Base-by-base conservation (phyloP, 768 basidiomycete species). In the Mycena capillaripes region DNA sequence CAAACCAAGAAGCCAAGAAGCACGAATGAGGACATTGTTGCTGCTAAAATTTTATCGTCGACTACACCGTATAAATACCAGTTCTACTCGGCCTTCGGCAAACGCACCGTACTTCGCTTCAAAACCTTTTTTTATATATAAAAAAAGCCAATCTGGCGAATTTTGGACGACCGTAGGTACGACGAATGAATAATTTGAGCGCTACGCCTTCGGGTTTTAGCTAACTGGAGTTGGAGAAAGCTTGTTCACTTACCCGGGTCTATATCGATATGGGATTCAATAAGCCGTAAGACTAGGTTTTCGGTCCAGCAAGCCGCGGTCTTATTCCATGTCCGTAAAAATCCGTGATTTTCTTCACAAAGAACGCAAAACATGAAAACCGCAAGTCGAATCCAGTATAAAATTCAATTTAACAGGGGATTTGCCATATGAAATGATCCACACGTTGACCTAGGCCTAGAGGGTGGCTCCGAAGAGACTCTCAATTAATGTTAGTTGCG, bases 401-500 rank as follows among this genome's bases (percentile, higher is more conserved):
- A 32, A 30, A 55, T 55, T 32, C 53, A 55, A 16, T 19, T 55
- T 55, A 29, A 19, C 53, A 55, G 53, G 53, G 30, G 53, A 55
- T 29, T 55, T 55, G 32, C 53, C 53, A 10, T 55, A 55, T 55
- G 17, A 55, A 55, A 55, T 55, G 30, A 55, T 21, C 53, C 30
- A 32, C 19, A 17, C 53, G 30, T 32, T 29, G 53, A 32, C 53
- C 53, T 32, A 32, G 19, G 53, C 53, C 53, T 55, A 30, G 6
- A 55, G 29, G 6, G 30, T 17, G 52, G 52, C 52, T 53, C 52
- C 52, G 52, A 53, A 53, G 52, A 29, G 52, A 53, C 52, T 53
- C 53, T 55, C 29, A 55, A 55, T 32, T 55, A 55, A 55, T 29
- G 29, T 55, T 55, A 55, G 53, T 32, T 55, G 53, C 53, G 53